Evolutionary conservation across 176 grass and related monocot species (phyloP), one percentile per base, ranked within the genome.

Genomic region (Oryza officinalis): DNA sequence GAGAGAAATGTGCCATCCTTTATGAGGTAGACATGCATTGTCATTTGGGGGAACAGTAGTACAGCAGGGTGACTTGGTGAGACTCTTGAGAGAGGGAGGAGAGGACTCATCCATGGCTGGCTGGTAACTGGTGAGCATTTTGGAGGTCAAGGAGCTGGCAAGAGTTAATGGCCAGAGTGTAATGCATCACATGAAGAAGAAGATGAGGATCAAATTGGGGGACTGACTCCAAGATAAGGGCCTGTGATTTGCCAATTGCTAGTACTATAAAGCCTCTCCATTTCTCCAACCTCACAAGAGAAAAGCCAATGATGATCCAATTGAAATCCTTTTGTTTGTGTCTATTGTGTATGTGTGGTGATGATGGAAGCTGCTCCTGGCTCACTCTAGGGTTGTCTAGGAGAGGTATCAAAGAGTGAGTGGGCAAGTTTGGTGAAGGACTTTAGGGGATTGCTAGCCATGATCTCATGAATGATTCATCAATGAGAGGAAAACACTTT

Each of bases 141-240:
- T 75, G 71, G 22, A 76, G 47, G 72, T 75, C 32, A 77, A 27
- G 61, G 52, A 81, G 71, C 25, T 81, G 87, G 83, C 65, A 77
- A 23, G 65, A 81, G 25, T 89, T 71, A 76, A 82, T 83, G 65
- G 83, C 78, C 83, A 45, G 50, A 18, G 43, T 72, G 83, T 72
- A 57, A 44, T 46, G 83, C 27, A 72, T 81, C 71, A 77, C 88
- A 81, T 76, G 87, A 76, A 76, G 60, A 37, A 83, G 49, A 74
- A 67, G 38, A 40, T 27, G 52, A 26, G 10, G 11, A 28, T 72
- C 75, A 84, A 73, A 73, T 38, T 50, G 40, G 65, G 67, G 10
- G 41, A 47, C 45, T 47, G 20, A 61, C 44, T 54, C 69, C 31
- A 74, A 41, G 46, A 69, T 75, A 17, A 46, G 40, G 3, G 37